These are phyloP conservation scores for Dactylorhiza incarnata DNA, from an alignment of 106 monocot species.

Conservation along the genomic window DNA sequence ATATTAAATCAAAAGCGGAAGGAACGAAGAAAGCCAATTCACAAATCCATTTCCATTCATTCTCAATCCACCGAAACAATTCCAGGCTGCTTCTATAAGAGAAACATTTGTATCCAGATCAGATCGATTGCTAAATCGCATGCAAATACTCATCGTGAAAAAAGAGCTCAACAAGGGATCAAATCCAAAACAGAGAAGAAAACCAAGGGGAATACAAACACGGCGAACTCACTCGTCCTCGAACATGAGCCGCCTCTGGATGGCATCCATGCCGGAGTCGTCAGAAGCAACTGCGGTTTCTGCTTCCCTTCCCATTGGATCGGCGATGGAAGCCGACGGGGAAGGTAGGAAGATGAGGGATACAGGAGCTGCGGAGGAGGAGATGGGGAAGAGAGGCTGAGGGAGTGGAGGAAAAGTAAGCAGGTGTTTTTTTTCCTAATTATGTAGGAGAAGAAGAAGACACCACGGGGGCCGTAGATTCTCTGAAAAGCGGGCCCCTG, in stretches of 20 bases:
- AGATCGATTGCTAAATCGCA: not conserved
- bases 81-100: too few species aligned
- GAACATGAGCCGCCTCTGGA: constrained; percentile 96
- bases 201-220: not conserved
- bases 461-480: not conserved
- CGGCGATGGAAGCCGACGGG: not conserved
- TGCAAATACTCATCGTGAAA: not conserved
- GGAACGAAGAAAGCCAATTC: not conserved
- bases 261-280: constrained; percentile 74
- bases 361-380: not conserved
- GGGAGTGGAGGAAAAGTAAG: not conserved
- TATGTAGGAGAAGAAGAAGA: not conserved
- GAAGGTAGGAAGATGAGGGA: not conserved
- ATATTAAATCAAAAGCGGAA: not conserved
- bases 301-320: not conserved
- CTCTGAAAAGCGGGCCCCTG: not conserved
- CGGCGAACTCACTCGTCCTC: constrained; percentile 78
- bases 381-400: too few species aligned
- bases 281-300: constrained; percentile 3
- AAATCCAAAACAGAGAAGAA: not conserved
- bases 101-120: too few species aligned
- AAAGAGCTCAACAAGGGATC: not conserved
- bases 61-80: too few species aligned
- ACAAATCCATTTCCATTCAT: too few species aligned
- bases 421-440: not conserved